Evolutionary conservation across 1,284 basidiomycete genomes (phyloP).

Genomic region (Stygiomarasmius scandens): DNA sequence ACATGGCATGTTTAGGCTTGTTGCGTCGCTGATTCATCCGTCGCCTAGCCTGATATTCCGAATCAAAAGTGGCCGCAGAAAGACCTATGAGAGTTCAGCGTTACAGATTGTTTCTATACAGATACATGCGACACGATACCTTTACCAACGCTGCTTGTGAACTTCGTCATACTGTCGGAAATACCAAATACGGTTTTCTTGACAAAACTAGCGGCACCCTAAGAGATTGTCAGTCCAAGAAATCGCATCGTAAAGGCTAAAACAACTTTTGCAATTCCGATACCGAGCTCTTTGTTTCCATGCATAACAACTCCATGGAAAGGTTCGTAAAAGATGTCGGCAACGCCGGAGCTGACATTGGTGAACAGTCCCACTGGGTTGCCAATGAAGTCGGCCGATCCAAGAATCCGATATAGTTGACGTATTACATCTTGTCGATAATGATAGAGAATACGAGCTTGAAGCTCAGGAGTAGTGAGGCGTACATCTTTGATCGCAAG

Average conservation of each 20-base stretch:
- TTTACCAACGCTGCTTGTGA: slow-evolving; percentile 97
- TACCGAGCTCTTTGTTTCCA: slow-evolving; percentile 93
- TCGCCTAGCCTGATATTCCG: slow-evolving; percentile 91
- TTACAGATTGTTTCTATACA: neutral
- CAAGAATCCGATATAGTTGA: slow-evolving; percentile 95
- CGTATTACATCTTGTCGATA: slow-evolving; percentile 94
- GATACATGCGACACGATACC: slow-evolving; percentile 45
- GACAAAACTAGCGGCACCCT: slow-evolving; percentile 97
- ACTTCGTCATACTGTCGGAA: slow-evolving; percentile 94
- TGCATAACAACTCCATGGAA: slow-evolving; percentile 98
- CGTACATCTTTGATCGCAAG: slow-evolving; percentile 96
- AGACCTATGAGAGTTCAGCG: slow-evolving; percentile 56
- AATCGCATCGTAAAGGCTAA: neutral
- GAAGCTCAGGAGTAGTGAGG: slow-evolving; percentile 82
- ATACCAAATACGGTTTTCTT: slow-evolving; percentile 99
- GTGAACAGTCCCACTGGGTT: slow-evolving; percentile 97
- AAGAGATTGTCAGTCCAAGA: slow-evolving; percentile 11
- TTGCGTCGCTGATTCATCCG: slow-evolving; percentile 91
- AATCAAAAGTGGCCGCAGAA: slow-evolving; percentile 95
- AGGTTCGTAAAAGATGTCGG: slow-evolving; percentile 99
- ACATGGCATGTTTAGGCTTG: slow-evolving; percentile 95
- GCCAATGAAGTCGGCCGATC: slow-evolving; percentile 94
- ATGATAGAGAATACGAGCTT: slow-evolving; percentile 87
- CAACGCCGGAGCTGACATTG: slow-evolving; percentile 98
- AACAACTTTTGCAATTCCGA: slow-evolving; percentile 92